Evolutionary conservation across 2,329 filamentous ascomycete species (phyloP).

Genomic region (Fulvia fulva): DNA sequence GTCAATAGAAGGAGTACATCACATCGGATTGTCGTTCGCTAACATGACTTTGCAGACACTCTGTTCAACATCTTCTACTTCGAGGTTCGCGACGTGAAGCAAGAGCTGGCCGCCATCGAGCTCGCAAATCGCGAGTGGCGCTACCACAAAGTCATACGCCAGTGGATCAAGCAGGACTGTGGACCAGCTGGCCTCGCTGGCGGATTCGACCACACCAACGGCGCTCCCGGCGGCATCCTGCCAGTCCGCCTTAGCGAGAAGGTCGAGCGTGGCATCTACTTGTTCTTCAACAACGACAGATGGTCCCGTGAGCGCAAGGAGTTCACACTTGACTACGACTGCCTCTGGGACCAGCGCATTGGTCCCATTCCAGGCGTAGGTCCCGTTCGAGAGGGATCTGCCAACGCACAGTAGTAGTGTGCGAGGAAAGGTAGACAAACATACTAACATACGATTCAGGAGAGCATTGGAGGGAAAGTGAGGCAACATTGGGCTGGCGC

Average conservation of each 20-base stretch:
- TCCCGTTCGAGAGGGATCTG: conserved; percentile 12
- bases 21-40: conserved; percentile 1
- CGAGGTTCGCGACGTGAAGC: conserved; percentile 60
- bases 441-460: background rate
- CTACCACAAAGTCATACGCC: conserved; percentile 51
- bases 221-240: conserved; percentile 25
- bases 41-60: conserved; percentile 53
- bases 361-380: background rate
- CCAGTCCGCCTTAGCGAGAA: conserved; percentile 45
- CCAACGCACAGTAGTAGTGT: background rate
- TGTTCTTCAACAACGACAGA: conserved; percentile 53
- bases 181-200: conserved; percentile 33
- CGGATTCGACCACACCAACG: conserved; percentile 26
- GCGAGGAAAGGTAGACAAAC: background rate
- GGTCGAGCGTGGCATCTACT: conserved; percentile 50
- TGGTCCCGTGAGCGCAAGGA: conserved; percentile 52
- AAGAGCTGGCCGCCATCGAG: conserved; percentile 62
- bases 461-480: background rate
- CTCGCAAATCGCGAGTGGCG: conserved; percentile 52
- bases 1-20: background rate
- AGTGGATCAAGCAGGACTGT: conserved; percentile 54
- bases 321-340: conserved; percentile 50
- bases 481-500: background rate
- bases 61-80: conserved; percentile 69
- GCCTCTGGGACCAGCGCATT: conserved; percentile 40